Evolutionary conservation across 768 basidiomycete species (phyloP).

Genomic region (Tricholoma furcatifolium): DNA sequence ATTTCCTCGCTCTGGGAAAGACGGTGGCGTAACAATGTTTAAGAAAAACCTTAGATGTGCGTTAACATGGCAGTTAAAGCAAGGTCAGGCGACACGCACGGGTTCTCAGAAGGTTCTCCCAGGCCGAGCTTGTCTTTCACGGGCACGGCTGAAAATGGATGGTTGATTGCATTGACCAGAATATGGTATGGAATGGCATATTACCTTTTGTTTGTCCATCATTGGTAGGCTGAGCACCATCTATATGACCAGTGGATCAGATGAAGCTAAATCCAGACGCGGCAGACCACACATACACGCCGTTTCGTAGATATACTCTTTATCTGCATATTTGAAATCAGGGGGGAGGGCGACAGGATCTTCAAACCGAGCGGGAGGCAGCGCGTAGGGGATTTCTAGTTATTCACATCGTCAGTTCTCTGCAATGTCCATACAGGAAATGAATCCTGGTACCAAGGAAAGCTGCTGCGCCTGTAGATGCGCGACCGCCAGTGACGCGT

Average conservation of each 20-base stretch:
- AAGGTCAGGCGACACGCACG: conserved; percentile 35
- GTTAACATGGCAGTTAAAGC: background rate
- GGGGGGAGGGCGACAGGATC: conserved; percentile 59
- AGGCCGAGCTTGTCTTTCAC: conserved; percentile 63
- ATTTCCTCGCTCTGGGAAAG: conserved; percentile 36
- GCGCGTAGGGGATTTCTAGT: conserved; percentile 71
- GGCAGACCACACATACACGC: conserved; percentile 38
- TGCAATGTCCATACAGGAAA: background rate
- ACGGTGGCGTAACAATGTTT: conserved; percentile 63
- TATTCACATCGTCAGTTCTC: background rate
- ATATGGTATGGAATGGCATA: background rate
- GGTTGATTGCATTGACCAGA: no score
- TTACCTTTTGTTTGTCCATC: conserved; percentile 62
- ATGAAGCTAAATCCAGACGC: background rate
- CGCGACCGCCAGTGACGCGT: conserved; percentile 53
- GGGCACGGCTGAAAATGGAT: conserved; percentile 37
- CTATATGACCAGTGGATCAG: conserved; percentile 27
- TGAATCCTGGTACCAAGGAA: conserved; percentile 54
- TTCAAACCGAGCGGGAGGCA: conserved; percentile 62
- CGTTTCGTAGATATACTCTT: conserved; percentile 60
- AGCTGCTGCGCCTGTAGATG: conserved; percentile 57
- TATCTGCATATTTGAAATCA: conserved; percentile 53
- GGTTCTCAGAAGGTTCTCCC: conserved; percentile 69
- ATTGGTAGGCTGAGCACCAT: conserved; percentile 59
- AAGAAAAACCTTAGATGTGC: conserved; percentile 49